Conservation (phyloP, 1,284 basidiomycete genomes). For the Irpex sp. region DNA sequence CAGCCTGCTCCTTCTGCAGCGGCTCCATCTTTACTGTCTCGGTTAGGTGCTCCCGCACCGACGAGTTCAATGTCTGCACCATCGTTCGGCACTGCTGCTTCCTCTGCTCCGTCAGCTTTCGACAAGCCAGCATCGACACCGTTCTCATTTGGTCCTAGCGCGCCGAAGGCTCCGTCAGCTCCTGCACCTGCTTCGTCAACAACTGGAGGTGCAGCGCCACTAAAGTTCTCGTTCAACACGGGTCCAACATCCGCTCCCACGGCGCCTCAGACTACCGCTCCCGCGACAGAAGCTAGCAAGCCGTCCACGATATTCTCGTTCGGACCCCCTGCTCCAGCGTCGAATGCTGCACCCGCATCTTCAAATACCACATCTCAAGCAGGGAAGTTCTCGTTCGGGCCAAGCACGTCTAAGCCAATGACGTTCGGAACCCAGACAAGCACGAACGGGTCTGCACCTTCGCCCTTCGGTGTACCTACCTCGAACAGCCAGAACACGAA, state of each 20-base stretch:
- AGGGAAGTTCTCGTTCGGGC: background rate
- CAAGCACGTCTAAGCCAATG: slow-evolving; percentile 1
- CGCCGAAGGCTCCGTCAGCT: slow-evolving; percentile 1
- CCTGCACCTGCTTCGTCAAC: slow-evolving; percentile 7
- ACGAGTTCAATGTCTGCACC: slow-evolving; percentile 5
- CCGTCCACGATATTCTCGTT: background rate
- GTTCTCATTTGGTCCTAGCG: background rate
- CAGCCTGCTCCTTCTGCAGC: background rate
- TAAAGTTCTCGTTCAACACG: slow-evolving; percentile 29
- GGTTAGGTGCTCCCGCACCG: slow-evolving; percentile 10
- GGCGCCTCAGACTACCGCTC: slow-evolving; percentile 3
- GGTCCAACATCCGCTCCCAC: slow-evolving; percentile 9
- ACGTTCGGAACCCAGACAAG: background rate
- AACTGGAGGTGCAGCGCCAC: slow-evolving; percentile 11
- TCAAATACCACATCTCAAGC: background rate
- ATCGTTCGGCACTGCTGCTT: slow-evolving; percentile 11
- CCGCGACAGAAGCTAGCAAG: slow-evolving; percentile 6
- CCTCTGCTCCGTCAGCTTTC: slow-evolving; percentile 7
- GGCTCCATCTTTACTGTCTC: slow-evolving; percentile 15
- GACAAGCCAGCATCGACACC: background rate
- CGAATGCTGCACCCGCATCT: slow-evolving; percentile 3
- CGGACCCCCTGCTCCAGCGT: slow-evolving; percentile 2
- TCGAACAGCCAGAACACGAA: background rate
- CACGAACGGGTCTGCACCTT: background rate
- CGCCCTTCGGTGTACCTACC: background rate